These are phyloP conservation scores for Candida loeiensis DNA, from an alignment of 805 yeast genomes.

Conservation along the genomic window DNA sequence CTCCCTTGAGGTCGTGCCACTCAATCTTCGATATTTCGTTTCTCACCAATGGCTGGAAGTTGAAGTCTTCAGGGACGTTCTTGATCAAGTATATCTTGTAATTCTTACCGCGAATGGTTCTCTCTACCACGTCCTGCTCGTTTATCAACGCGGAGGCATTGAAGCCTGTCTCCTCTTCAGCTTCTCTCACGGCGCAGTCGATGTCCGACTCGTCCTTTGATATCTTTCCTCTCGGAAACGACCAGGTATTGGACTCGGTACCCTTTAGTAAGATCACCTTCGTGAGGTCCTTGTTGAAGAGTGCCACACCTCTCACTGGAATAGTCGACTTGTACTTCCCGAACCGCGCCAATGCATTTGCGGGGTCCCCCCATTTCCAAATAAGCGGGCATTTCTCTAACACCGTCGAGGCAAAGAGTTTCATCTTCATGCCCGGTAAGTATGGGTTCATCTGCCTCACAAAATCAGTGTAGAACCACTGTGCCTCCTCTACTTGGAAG, in stretches of 20 bases:
- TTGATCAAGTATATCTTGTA: constrained; percentile 75
- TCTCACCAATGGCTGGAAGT: constrained; percentile 79
- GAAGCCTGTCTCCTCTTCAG: constrained; percentile 89
- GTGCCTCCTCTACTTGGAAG: constrained; percentile 96
- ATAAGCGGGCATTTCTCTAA: constrained; percentile 68
- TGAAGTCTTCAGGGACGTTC: constrained; percentile 71
- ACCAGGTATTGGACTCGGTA: constrained; percentile 76
- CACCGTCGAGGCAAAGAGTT: constrained; percentile 65
- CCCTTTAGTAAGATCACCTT: constrained; percentile 82
- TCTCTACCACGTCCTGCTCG: constrained; percentile 72
- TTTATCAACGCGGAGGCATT: constrained; percentile 68
- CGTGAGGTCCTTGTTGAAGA: constrained; percentile 66
- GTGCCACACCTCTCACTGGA: constrained; percentile 95
- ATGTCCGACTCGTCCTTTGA: constrained; percentile 88
- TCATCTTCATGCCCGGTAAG: constrained; percentile 75
- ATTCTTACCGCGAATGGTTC: constrained; percentile 79
- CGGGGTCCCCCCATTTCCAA: constrained; percentile 84
- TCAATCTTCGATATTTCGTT: constrained; percentile 82
- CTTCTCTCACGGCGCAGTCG: constrained; percentile 88
- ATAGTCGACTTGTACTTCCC: constrained; percentile 82
- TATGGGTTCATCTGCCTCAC: constrained; percentile 66
- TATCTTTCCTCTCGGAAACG: constrained; percentile 96
- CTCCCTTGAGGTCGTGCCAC: constrained; percentile 62
- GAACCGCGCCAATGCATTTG: constrained; percentile 73
- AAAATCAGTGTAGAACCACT: constrained; percentile 93